Percentiles rank a stretch among this genome's conserved stretches.
These are phyloP conservation scores for Scenedesmus sp. DNA, from an alignment of 163 green algal genomes.

Conservation along the genomic window DNA sequence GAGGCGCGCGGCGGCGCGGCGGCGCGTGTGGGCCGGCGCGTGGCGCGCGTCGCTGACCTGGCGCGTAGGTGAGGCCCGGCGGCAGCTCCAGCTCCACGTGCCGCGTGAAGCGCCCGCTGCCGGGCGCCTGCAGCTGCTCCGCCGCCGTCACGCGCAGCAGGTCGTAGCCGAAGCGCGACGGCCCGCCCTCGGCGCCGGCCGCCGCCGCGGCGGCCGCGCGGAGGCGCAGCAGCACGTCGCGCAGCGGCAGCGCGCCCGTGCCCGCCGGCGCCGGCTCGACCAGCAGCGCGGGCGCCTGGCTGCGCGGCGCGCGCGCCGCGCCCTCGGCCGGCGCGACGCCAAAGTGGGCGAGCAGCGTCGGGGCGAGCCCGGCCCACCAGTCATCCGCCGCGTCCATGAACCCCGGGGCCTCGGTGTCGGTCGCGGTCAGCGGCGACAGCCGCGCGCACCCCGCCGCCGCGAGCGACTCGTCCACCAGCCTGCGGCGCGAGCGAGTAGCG, in stretches of 20 bases:
- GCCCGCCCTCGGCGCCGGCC: background rate
- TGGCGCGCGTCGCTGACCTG: background rate
- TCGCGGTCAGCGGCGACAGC: background rate
- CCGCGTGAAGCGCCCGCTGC: constrained; percentile 15
- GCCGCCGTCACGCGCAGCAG: constrained; percentile 6
- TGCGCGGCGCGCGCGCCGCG: background rate
- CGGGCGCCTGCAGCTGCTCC: constrained; percentile 21
- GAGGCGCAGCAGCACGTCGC: background rate
- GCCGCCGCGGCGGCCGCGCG: background rate
- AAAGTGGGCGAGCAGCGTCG: constrained; percentile 21
- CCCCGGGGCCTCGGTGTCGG: constrained; percentile 17
- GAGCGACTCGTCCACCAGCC: constrained; percentile 14
- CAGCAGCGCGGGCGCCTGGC: background rate
- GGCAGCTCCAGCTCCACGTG: constrained; percentile 41
- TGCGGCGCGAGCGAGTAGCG: background rate
- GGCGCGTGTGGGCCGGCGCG: no score
- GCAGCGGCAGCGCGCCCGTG: background rate
- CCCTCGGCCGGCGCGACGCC: background rate
- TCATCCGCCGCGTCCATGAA: constrained; percentile 1
- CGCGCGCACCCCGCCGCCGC: constrained; percentile 14
- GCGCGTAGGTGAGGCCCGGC: constrained; percentile 15
- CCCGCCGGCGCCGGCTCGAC: background rate
- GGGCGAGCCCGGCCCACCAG: background rate
- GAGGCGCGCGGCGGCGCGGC: no score
- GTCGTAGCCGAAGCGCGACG: background rate